Percentiles rank a stretch among this genome's conserved stretches.
Evolutionary conservation across 208 protist genomes (phyloP).

Genomic region (Leishmania arabica): DNA sequence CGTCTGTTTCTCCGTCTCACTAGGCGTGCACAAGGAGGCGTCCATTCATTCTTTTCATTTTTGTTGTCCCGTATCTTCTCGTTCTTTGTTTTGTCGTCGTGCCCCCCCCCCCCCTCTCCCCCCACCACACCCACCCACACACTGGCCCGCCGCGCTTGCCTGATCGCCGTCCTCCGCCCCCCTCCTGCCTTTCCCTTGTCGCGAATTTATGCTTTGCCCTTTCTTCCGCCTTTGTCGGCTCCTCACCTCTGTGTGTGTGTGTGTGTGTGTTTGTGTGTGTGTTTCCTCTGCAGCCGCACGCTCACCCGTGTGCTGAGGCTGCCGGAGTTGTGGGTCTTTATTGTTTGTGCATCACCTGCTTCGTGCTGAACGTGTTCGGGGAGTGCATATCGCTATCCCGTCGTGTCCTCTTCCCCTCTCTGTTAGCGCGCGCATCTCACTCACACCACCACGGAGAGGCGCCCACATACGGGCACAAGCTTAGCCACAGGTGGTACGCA

Average conservation of each 20-base stretch:
- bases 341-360: no score
- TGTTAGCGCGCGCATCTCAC: neutral
- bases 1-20: neutral
- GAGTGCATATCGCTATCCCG: neutral
- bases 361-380: no score
- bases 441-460: neutral
- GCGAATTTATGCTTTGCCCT: neutral
- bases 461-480: neutral
- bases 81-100: neutral
- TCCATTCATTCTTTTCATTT: neutral
- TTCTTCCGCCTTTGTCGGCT: neutral
- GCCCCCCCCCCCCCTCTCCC: neutral
- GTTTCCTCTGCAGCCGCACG: neutral
- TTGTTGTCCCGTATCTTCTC: no score
- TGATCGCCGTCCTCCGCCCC: neutral
- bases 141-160: no score
- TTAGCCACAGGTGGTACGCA: neutral
- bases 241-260: neutral
- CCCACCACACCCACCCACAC: no score
- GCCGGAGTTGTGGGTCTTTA: neutral
- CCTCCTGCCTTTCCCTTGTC: neutral
- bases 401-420: neutral
- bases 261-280: neutral
- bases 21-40: neutral
- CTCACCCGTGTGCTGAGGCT: neutral